Conservation (phyloP, 2,329 filamentous ascomycete genomes). For the Pezicula carpinea region DNA sequence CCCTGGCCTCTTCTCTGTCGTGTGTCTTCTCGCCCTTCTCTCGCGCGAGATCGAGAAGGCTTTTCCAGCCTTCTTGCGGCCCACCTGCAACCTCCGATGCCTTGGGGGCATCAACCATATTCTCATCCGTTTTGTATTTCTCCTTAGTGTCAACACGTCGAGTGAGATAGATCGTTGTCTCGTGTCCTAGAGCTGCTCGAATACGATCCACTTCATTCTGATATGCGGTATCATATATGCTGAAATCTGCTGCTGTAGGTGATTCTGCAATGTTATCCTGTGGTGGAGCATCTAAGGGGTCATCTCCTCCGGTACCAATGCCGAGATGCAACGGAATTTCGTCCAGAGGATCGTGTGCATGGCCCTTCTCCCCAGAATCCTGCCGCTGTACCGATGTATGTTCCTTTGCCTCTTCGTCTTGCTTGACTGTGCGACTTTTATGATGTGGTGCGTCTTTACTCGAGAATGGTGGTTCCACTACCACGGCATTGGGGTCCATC, state of each 20-base stretch:
- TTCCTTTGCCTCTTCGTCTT: not conserved
- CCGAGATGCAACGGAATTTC: conserved; percentile 64
- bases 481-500: conserved; percentile 9
- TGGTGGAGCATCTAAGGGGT: conserved; percentile 34
- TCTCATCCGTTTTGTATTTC: conserved; percentile 25
- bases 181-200: conserved; percentile 39
- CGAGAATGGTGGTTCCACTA: conserved; percentile 1
- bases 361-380: conserved; percentile 45
- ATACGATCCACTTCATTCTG: conserved; percentile 77
- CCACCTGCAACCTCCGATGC: conserved; percentile 9
- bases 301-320: conserved; percentile 63
- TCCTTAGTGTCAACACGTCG: conserved; percentile 40
- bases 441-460: not conserved
- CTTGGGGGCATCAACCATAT: conserved; percentile 23
- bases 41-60: conserved; percentile 24
- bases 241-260: conserved; percentile 76
- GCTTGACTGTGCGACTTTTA: not conserved
- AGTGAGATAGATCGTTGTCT: conserved; percentile 54
- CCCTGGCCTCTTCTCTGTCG: conserved; percentile 5
- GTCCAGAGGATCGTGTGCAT: conserved; percentile 60
- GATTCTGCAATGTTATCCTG: conserved; percentile 69
- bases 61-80: conserved; percentile 24
- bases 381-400: conserved; percentile 12
- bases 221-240: conserved; percentile 87
- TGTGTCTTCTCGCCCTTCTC: conserved; percentile 13